These are phyloP conservation scores for Colletotrichum brevisporum DNA, from an alignment of 2,329 filamentous ascomycete species.

Conservation along the genomic window DNA sequence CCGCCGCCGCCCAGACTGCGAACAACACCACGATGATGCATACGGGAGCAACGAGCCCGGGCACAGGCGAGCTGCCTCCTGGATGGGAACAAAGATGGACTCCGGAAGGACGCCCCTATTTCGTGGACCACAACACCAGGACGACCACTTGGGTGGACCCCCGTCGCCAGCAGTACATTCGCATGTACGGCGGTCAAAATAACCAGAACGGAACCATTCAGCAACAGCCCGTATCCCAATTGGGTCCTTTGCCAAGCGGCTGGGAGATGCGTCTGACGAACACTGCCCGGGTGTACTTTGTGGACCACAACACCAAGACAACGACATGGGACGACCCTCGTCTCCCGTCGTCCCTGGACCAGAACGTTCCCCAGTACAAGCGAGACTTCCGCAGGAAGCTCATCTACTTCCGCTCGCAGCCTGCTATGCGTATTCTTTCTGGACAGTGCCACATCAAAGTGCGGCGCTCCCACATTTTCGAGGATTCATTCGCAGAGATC, in stretches of 20 bases:
- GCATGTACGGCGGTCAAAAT: conserved; percentile 94
- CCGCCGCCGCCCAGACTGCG: conserved; percentile 53
- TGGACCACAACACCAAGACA: conserved; percentile 99
- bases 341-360: conserved; percentile 93
- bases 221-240: conserved; percentile 96
- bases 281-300: conserved; percentile 97
- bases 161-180: conserved; percentile 95
- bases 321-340: conserved; percentile 99
- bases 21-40: conserved; percentile 90
- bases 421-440: conserved; percentile 92
- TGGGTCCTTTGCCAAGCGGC: conserved; percentile 93
- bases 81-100: conserved; percentile 98
- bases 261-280: conserved; percentile 99
- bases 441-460: conserved; percentile 99
- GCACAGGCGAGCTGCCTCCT: conserved; percentile 92
- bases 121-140: conserved; percentile 97
- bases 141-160: conserved; percentile 99
- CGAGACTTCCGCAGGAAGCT: conserved; percentile 97
- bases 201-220: conserved; percentile 90
- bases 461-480: conserved; percentile 95
- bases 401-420: conserved; percentile 99
- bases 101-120: conserved; percentile 94
- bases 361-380: conserved; percentile 99
- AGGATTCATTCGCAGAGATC: conserved; percentile 98
- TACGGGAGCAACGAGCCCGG: conserved; percentile 93